Base-by-base conservation (phyloP, 345 rosid species). In the Citrus maxima region DNA sequence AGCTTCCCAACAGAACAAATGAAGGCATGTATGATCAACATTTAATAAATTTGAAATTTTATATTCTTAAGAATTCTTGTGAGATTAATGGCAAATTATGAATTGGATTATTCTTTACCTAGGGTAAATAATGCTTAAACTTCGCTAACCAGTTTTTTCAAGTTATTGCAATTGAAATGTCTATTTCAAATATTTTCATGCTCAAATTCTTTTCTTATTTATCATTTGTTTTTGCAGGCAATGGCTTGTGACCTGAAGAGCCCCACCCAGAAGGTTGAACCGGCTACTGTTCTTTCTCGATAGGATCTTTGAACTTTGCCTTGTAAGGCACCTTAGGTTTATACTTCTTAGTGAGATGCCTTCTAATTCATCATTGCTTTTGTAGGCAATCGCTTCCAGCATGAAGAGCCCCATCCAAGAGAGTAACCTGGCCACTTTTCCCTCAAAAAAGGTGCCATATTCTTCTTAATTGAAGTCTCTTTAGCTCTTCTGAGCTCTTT, bases 1-100 rank as follows among this genome's bases (percentile, higher is more conserved):
- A 85, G 73, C 75, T 86, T 84, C 38, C 81, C 90, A 67, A 80
- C 80, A 77, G 86, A 87, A 64, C 93, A 89, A 73, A 80, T 86
- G 75, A 89, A 92, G 95, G 99, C 84, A 86, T 66, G 84, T 72
- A 77, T 25, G 25, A 16, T 74, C 56, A 71, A 34, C 19, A 64
- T 28, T 56, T 40, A 28, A 79, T 63, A 77, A 77, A 49, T 40
- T 71, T 56, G 19, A 24, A 63, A 67, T 56, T 67, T 24, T 60
- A 72, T 22, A 70, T 61, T 77, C 58, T 55, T 70, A 22, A 66
- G 40, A 27, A 19, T 49, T 79, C 51, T 7, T 76, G 18, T 68
- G 32, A 69, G 67, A 34, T 30, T 16, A 67, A 58, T 32, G 6
- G 32, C 16, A 37, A 14, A 22, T 59, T 10, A 38, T 51, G 6